These are phyloP conservation scores for Heterobasidion occidentale DNA, from an alignment of 1,284 basidiomycete species.

Conservation along the genomic window DNA sequence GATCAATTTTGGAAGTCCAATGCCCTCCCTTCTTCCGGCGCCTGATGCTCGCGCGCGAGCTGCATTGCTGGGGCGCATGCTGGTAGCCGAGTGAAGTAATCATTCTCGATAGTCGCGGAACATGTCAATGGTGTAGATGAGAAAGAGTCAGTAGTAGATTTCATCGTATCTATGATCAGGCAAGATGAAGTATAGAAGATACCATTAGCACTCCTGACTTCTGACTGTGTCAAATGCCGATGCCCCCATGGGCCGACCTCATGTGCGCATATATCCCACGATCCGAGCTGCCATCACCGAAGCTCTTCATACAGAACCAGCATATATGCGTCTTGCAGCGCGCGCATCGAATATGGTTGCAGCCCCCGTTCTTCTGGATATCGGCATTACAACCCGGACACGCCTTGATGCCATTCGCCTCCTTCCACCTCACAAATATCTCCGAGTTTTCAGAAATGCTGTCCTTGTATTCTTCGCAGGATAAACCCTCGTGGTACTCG, in stretches of 20 bases:
- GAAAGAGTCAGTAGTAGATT: too few relatives aligned
- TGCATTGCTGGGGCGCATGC: too few relatives aligned
- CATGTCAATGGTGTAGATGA: too few relatives aligned
- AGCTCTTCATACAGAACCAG: constrained; percentile 69
- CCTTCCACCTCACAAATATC: constrained; percentile 51
- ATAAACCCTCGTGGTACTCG: constrained; percentile 57
- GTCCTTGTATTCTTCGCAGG: constrained; percentile 45
- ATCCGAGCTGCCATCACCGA: constrained; percentile 18
- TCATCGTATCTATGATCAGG: too few relatives aligned
- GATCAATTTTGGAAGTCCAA: too few relatives aligned
- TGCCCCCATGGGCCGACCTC: neutral
- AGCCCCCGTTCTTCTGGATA: constrained; percentile 65
- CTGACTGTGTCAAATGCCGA: too few relatives aligned
- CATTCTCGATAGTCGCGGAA: too few relatives aligned
- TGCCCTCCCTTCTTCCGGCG: too few relatives aligned
- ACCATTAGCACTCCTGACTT: too few relatives aligned
- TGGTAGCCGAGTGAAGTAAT: too few relatives aligned
- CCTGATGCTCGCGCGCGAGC: too few relatives aligned
- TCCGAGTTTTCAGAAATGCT: constrained; percentile 33
- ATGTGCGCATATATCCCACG: neutral
- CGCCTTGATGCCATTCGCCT: constrained; percentile 51
- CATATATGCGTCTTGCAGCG: constrained; percentile 67
- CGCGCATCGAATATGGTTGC: constrained; percentile 69
- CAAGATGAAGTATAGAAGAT: too few relatives aligned
- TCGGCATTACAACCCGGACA: constrained; percentile 61